Evolutionary conservation across 2,329 filamentous ascomycete species (phyloP).

Genomic region (Periconia macrospinosa): DNA sequence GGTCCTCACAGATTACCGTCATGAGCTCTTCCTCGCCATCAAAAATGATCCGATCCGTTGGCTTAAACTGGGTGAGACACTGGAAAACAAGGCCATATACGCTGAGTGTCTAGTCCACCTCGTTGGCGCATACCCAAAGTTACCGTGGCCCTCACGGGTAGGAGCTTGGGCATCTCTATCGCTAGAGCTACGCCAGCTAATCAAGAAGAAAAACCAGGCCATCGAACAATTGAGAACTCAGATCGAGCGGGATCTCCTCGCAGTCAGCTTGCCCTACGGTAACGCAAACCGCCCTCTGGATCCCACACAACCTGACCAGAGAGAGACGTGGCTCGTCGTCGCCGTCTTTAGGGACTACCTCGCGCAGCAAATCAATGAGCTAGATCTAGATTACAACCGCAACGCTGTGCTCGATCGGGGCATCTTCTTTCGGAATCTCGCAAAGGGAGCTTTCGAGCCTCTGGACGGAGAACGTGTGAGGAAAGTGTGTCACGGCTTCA

Average conservation of each 20-base stretch:
- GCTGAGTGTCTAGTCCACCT: slow-evolving; percentile 43
- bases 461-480: slow-evolving; percentile 27
- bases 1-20: slow-evolving; percentile 21
- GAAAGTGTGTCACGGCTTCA: slow-evolving; percentile 13
- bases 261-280: slow-evolving; percentile 19
- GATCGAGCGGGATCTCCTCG: slow-evolving; percentile 28
- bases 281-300: slow-evolving; percentile 1
- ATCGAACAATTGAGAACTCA: slow-evolving; percentile 14
- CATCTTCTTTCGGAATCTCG: slow-evolving; percentile 30
- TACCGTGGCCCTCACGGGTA: slow-evolving; percentile 12
- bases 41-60: slow-evolving; percentile 34
- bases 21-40: slow-evolving; percentile 34
- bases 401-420: slow-evolving; percentile 16
- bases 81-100: slow-evolving; percentile 35
- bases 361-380: slow-evolving; percentile 13
- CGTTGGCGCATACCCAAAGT: slow-evolving; percentile 25
- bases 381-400: slow-evolving; percentile 7
- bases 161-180: slow-evolving; percentile 11
- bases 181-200: slow-evolving; percentile 9
- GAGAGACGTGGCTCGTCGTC: slow-evolving; percentile 31
- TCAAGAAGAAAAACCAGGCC: slow-evolving; percentile 16
- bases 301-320: slow-evolving; percentile 3
- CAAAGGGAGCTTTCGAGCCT: slow-evolving; percentile 29
- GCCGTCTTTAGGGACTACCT: slow-evolving; percentile 37
- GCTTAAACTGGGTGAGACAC: slow-evolving; percentile 28